Conservation (phyloP, 1,284 basidiomycete genomes). For the Malassezia brasiliensis region DNA sequence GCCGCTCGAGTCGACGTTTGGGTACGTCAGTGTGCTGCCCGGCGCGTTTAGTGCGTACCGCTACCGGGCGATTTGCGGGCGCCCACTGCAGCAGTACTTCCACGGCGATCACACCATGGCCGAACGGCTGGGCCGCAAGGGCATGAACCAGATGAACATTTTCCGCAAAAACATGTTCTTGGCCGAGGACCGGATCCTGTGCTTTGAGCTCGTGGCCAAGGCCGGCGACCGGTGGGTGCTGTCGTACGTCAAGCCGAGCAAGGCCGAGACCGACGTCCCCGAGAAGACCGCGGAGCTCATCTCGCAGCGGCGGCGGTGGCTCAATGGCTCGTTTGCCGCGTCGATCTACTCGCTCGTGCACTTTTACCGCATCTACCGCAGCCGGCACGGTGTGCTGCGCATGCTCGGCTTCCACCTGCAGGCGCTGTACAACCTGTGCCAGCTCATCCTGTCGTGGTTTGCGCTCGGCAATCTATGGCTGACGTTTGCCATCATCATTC, state of each 20-base stretch:
- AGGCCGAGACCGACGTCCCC: slow-evolving; percentile 88
- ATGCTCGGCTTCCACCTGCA: slow-evolving; percentile 93
- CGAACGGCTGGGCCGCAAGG: slow-evolving; percentile 81
- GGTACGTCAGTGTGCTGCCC: slow-evolving; percentile 79
- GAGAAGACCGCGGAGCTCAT: slow-evolving; percentile 71
- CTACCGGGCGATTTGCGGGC: slow-evolving; percentile 77
- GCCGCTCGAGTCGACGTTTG: slow-evolving; percentile 86
- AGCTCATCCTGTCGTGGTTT: slow-evolving; percentile 86
- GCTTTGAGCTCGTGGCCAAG: slow-evolving; percentile 93
- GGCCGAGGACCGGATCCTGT: slow-evolving; percentile 66
- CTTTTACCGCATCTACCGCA: slow-evolving; percentile 85
- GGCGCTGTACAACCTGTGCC: slow-evolving; percentile 80
- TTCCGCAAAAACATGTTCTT: slow-evolving; percentile 64
- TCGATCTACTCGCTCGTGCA: slow-evolving; percentile 82
- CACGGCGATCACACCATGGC: slow-evolving; percentile 80
- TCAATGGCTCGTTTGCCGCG: slow-evolving; percentile 93
- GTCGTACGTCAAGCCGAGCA: slow-evolving; percentile 87
- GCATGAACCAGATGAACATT: slow-evolving; percentile 94
- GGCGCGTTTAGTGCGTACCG: slow-evolving; percentile 94
- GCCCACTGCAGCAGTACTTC: slow-evolving; percentile 93
- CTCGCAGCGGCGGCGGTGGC: slow-evolving; percentile 83
- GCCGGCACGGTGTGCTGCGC: slow-evolving; percentile 66
- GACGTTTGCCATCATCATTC: slow-evolving; percentile 91
- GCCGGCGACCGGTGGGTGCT: slow-evolving; percentile 71
- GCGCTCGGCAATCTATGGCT: slow-evolving; percentile 84